Evolutionary conservation across 1,284 basidiomycete genomes (phyloP).

Genomic region (Irpex sp.): DNA sequence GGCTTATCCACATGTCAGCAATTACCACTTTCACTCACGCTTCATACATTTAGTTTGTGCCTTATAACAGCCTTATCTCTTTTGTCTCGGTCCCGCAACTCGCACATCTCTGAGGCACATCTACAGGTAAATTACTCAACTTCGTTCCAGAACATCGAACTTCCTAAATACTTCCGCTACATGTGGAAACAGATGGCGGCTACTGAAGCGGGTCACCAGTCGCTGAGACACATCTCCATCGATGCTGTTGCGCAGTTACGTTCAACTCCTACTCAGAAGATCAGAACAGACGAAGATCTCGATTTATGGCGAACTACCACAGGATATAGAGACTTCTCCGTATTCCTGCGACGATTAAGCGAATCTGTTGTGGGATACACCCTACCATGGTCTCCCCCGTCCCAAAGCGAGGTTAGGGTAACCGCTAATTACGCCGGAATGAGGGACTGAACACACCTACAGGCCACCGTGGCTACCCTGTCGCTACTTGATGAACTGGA

Average conservation of each 20-base stretch:
- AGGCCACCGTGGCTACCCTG: slow-evolving; percentile 41
- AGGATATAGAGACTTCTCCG: slow-evolving; percentile 68
- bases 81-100: neutral
- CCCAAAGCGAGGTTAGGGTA: neutral
- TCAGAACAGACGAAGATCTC: slow-evolving; percentile 69
- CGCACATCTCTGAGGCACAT: neutral
- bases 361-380: slow-evolving; percentile 67
- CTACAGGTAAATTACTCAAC: neutral
- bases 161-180: neutral
- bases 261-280: slow-evolving; percentile 35
- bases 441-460: neutral
- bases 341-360: slow-evolving; percentile 72
- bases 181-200: slow-evolving; percentile 8
- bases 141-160: slow-evolving; percentile 2
- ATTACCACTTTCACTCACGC: too few relatives aligned
- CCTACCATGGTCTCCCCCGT: slow-evolving; percentile 36
- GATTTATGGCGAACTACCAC: slow-evolving; percentile 61
- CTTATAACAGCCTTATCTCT: too few relatives aligned
- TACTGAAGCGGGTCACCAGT: slow-evolving; percentile 20
- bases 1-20: too few relatives aligned
- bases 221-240: slow-evolving; percentile 42
- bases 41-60: too few relatives aligned
- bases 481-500: slow-evolving; percentile 68
- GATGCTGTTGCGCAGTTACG: slow-evolving; percentile 26
- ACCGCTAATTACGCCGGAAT: slow-evolving; percentile 7